Evolutionary conservation across 1,284 basidiomycete species (phyloP).

Genomic region (Exobasidium cylindrosporum): DNA sequence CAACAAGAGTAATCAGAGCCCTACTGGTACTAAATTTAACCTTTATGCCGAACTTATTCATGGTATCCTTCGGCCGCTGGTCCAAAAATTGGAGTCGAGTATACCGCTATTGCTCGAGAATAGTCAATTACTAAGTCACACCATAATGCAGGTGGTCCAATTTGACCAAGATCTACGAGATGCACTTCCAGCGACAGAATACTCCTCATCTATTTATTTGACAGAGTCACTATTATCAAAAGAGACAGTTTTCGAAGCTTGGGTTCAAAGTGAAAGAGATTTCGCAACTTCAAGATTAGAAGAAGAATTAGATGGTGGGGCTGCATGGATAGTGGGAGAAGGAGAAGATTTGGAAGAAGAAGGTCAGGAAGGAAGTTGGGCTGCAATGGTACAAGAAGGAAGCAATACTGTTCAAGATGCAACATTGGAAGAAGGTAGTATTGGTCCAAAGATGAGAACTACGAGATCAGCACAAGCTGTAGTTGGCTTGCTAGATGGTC

Average conservation of each 20-base stretch:
- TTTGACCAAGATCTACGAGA: constrained; percentile 73
- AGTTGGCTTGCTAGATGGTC: constrained; percentile 34
- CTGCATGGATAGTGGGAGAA: constrained; percentile 76
- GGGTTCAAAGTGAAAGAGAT: constrained; percentile 64
- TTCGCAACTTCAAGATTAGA: constrained; percentile 77
- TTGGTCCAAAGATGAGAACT: constrained; percentile 21
- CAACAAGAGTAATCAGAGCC: constrained; percentile 54
- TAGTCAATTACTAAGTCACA: constrained; percentile 86
- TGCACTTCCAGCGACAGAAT: constrained; percentile 16
- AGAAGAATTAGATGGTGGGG: constrained; percentile 72
- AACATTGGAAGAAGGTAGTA: background rate
- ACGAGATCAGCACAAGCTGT: constrained; percentile 37
- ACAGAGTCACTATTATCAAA: constrained; percentile 75
- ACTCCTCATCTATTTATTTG: constrained; percentile 20
- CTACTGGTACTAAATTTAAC: constrained; percentile 25
- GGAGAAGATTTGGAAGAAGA: constrained; percentile 60
- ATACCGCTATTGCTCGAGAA: constrained; percentile 69
- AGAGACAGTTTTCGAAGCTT: constrained; percentile 81
- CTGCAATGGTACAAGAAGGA: background rate
- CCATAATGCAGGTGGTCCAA: constrained; percentile 81
- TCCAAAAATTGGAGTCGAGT: constrained; percentile 39
- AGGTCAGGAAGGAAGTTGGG: constrained; percentile 8
- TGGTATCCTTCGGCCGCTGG: constrained; percentile 33
- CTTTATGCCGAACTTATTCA: constrained; percentile 38
- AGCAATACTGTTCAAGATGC: background rate